These are phyloP conservation scores for Penicillium sp. DNA, from an alignment of 2,329 filamentous ascomycete genomes.

Conservation along the genomic window DNA sequence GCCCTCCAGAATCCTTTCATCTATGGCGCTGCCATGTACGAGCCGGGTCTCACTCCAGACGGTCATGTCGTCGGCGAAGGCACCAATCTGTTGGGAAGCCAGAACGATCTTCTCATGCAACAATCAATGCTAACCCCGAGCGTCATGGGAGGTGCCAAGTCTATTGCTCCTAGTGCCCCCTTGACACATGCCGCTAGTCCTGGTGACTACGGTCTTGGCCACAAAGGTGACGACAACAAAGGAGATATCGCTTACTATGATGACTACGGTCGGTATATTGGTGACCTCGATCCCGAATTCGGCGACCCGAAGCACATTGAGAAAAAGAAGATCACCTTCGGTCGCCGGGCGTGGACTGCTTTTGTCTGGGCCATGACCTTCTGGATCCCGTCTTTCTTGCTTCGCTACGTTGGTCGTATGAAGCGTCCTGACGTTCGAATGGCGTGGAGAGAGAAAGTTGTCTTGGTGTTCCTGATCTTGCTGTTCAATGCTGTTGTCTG, in stretches of 20 bases:
- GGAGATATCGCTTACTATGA: slow-evolving; percentile 71
- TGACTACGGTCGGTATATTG: slow-evolving; percentile 64
- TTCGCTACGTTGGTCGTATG: slow-evolving; percentile 86
- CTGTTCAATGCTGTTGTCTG: slow-evolving; percentile 77
- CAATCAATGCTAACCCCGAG: slow-evolving; percentile 52
- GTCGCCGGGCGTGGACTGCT: slow-evolving; percentile 74
- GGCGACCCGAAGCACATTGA: slow-evolving; percentile 74
- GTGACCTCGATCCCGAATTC: slow-evolving; percentile 71
- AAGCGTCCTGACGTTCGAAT: slow-evolving; percentile 93
- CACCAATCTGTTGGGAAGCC: slow-evolving; percentile 63
- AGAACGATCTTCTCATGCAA: slow-evolving; percentile 63
- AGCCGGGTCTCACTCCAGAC: slow-evolving; percentile 67
- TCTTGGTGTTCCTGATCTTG: slow-evolving; percentile 75
- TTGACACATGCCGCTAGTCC: slow-evolving; percentile 47
- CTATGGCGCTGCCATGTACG: slow-evolving; percentile 60
- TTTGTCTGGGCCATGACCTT: slow-evolving; percentile 86
- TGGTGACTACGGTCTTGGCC: slow-evolving; percentile 87
- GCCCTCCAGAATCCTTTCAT: slow-evolving; percentile 47
- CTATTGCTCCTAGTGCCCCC: slow-evolving; percentile 47
- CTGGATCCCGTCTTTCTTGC: slow-evolving; percentile 85
- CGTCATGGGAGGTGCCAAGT: slow-evolving; percentile 53
- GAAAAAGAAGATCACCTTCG: slow-evolving; percentile 61
- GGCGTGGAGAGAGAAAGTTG: slow-evolving; percentile 95
- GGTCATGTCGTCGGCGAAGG: slow-evolving; percentile 58
- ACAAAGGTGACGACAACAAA: slow-evolving; percentile 76